A percentile compares a stretch with the other conserved stretches of the same genome.
Evolutionary conservation across 1,284 basidiomycete species (phyloP).

Genomic region (Apiotrichum laibachii): DNA sequence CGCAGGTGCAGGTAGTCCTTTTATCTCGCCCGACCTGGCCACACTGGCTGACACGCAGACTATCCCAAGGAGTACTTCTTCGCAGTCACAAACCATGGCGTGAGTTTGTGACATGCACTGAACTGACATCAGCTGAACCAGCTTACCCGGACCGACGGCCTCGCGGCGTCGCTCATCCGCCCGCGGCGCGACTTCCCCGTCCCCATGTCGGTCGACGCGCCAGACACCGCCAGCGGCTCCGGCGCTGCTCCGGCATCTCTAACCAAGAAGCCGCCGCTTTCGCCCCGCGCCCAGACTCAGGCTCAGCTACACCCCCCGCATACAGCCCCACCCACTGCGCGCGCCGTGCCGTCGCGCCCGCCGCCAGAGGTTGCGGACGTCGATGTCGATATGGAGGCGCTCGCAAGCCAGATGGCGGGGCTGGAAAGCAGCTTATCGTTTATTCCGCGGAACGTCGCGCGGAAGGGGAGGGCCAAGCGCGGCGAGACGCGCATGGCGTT

Average conservation of each 20-base stretch:
- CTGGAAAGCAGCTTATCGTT: conserved; percentile 37
- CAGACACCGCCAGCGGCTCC: no score
- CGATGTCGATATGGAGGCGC: conserved; percentile 30
- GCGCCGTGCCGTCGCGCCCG: background rate
- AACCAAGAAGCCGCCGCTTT: background rate
- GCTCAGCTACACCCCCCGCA: background rate
- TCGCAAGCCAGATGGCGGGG: conserved; percentile 24
- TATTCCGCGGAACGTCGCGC: conserved; percentile 25
- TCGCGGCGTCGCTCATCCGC: conserved; percentile 38
- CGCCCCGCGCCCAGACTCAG: background rate
- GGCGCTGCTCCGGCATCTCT: background rate
- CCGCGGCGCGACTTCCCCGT: conserved; percentile 18
- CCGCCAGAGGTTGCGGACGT: conserved; percentile 14
- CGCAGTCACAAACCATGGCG: conserved; percentile 79
- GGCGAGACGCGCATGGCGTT: background rate
- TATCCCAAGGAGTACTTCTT: conserved; percentile 87
- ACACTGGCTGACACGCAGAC: conserved; percentile 25
- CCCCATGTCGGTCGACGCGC: background rate
- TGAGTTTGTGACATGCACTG: conserved; percentile 40
- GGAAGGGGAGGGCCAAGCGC: background rate
- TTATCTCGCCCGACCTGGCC: background rate
- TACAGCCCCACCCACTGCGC: background rate
- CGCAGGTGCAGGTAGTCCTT: no score
- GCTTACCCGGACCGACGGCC: conserved; percentile 38
- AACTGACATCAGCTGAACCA: conserved; percentile 34